Evolutionary conservation across 2,329 filamentous ascomycete species (phyloP).

Genomic region (Aureobasidium sp.): DNA sequence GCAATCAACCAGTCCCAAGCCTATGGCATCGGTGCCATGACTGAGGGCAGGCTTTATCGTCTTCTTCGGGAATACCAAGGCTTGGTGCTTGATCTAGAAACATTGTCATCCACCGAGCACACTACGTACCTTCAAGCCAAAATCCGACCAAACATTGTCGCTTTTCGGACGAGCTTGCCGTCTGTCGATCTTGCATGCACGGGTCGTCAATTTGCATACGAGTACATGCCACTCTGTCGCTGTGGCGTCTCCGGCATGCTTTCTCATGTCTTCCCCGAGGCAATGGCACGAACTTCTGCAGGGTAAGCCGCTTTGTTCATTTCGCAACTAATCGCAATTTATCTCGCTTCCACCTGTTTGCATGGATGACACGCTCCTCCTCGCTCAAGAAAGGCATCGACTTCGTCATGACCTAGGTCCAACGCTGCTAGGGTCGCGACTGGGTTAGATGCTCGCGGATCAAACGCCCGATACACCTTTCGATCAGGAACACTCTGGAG

Average conservation of each 20-base stretch:
- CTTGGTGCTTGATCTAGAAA: not conserved
- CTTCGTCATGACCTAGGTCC: not conserved
- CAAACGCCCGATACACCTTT: not conserved
- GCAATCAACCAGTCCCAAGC: not conserved
- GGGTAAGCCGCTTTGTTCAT: not conserved
- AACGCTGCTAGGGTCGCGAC: not conserved
- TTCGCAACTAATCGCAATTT: not conserved
- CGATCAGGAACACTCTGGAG: too few species aligned
- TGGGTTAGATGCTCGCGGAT: not conserved
- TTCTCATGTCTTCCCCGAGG: not conserved
- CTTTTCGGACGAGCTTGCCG: not conserved
- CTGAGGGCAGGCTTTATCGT: too few species aligned
- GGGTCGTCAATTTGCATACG: not conserved
- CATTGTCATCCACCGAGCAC: not conserved
- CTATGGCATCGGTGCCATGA: not conserved
- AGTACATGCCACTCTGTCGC: not conserved
- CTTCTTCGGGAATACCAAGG: not conserved
- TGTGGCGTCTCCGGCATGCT: not conserved
- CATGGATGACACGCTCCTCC: not conserved
- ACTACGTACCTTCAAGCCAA: not conserved
- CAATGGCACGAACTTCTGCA: constrained; percentile 1
- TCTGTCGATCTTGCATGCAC: not conserved
- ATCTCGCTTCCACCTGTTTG: not conserved
- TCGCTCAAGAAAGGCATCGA: not conserved
- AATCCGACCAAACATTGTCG: not conserved